Base-by-base conservation (phyloP, 2,329 filamentous ascomycete genomes). In the Neocucurbitaria cava region DNA sequence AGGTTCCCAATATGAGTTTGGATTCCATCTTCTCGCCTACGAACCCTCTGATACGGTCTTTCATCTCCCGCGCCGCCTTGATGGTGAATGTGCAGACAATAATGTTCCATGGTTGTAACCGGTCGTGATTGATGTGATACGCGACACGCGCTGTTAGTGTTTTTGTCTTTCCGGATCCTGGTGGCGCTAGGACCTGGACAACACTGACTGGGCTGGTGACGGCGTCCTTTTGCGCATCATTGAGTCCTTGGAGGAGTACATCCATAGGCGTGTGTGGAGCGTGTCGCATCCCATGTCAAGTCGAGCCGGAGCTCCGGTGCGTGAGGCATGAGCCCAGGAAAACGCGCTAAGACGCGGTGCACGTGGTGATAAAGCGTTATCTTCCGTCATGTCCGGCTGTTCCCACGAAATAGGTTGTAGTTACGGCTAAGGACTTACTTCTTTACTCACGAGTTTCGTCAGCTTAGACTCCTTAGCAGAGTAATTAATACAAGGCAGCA, bases 81-180 rank as follows among this genome's bases (percentile, higher is more conserved):
- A 96, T 92, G 1, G 95, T 99, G 72, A 99, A 99, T 0, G 94
- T 98, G 58, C 94, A 95, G 55, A 97, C 94, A 55, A 99, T 88
- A 67, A 98, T 87, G 78, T 97, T 92, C 78, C 90, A 87, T 68
- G 94, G 94, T 52, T 86, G 84, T 65, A 91, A 85, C 38, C 88
- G 86, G 64, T 86, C 79, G 66, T 89, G 82, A 46, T 88, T 85
- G 49, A 97, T 84, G 26, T 97, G 86, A 82, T 94, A 96, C 65
- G 93, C 93, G 53, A 97, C 92, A 58, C 95, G 89, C 40, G 93
- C 91, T 0, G 93, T 96, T 49, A 99, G 82, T 0, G 95, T 98
- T 76, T 97, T 96, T 13, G 94, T 99, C 77, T 99, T 98, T 18
- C 95, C 94, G 57, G 86, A 89, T 30, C 87, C 87, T 21, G 87